Evolutionary conservation across 352 stramenopile species (phyloP), one percentile per base, ranked within the genome.

Genomic region (Globisporangium rhizosaccharum): DNA sequence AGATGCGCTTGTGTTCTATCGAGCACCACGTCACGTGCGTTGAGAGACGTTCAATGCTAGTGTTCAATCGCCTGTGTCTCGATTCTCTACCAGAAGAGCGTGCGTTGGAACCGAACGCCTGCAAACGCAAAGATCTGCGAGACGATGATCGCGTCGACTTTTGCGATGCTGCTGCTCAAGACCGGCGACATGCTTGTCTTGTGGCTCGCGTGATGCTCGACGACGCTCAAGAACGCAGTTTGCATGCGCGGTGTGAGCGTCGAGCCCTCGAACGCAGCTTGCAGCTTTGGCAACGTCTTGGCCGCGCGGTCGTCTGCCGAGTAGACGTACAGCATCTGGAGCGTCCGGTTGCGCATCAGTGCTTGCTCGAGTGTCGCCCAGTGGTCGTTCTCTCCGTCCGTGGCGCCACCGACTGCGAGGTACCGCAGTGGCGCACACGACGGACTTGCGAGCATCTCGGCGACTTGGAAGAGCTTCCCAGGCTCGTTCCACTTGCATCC

Each of bases 141-240:
- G 37, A 18, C 17, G 52, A 67, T 45, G 47, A 47, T 30, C 5
- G 39, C 23, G 36, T 56, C 51, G 30, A 56, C 5, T 20, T 56
- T 56, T 2, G 30, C 33, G n/a, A 56, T 20, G 26, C 51, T 47
- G 33, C 51, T 56, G n/a, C 41, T 46, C 41, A 11, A 15, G 12
- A 15, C 11, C 17, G 14, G 14, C 47, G 28, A 20, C 5, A 12
- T 15, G n/a, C 51, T 47, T 25, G 28, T 6, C 18, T 28, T 15
- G 23, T 17, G 33, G 25, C 33, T 56, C 20, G 51, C 33, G 25
- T 53, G 33, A 9, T 60, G n/a, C n/a, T 71, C 53, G 39, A 72
- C 51, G 8, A 69, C 57, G 18, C 70, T 76, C 30, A 76, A 57
- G 44, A 76, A 68, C 8, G 66, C 64, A 8, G 45, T 41, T 15